A percentile compares a stretch with the other conserved stretches of the same genome.
Conservation (phyloP, 148 eudicot genomes). For the Rhododendron molle region DNA sequence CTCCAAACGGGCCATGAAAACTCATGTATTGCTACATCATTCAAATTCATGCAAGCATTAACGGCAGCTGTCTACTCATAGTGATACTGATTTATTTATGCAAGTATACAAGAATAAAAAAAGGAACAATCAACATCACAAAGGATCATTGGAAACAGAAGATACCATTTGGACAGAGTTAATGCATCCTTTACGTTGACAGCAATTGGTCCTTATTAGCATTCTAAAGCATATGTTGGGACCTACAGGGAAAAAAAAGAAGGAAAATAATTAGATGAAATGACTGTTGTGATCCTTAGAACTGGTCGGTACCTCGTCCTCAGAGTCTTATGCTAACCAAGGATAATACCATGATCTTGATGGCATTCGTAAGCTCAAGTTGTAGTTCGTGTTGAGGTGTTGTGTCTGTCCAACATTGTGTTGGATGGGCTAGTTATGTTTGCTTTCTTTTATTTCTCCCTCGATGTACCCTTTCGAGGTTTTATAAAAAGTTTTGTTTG, state of each 20-base stretch:
- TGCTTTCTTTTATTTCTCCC: too few relatives aligned
- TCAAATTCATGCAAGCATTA: neutral
- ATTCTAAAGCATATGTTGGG: conserved; percentile 72
- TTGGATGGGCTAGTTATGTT: too few relatives aligned
- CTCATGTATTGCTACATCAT: neutral
- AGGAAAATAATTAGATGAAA: neutral
- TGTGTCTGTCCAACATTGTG: too few relatives aligned
- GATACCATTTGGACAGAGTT: conserved; percentile 28
- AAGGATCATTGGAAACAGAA: conserved; percentile 8
- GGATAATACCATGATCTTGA: neutral
- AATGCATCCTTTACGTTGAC: conserved; percentile 18
- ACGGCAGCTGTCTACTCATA: neutral
- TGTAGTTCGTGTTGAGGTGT: too few relatives aligned
- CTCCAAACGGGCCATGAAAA: neutral
- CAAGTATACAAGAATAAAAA: neutral
- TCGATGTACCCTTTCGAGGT: too few relatives aligned
- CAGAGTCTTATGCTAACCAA: neutral
- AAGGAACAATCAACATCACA: neutral
- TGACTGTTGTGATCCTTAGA: neutral
- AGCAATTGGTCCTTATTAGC: conserved; percentile 30
- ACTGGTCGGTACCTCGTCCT: neutral
- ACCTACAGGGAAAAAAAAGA: conserved; percentile 35
- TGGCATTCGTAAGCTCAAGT: too few relatives aligned
- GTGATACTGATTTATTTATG: neutral
- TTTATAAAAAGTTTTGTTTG: too few relatives aligned